Percentiles rank a stretch among this genome's conserved stretches.
These are phyloP conservation scores for Chlorella variabilis DNA, from an alignment of 163 green algal species.

Conservation along the genomic window DNA sequence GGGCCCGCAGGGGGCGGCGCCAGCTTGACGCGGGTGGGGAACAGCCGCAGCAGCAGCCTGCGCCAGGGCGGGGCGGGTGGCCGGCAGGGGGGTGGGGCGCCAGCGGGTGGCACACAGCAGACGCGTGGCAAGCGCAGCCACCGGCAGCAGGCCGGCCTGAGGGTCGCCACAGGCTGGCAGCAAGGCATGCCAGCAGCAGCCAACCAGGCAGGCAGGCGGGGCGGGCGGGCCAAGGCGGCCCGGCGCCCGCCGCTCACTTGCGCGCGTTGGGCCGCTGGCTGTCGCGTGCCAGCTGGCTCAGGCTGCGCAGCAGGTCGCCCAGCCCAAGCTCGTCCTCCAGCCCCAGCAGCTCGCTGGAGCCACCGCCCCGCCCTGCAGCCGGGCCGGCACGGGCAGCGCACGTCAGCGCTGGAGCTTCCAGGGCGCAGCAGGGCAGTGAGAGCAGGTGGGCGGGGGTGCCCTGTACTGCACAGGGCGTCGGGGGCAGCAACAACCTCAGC, in stretches of 20 bases:
- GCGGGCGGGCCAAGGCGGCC: neutral
- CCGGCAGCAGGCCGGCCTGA: neutral
- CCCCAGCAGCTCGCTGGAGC: neutral
- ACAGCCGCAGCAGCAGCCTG: constrained; percentile 49
- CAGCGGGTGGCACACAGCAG: neutral
- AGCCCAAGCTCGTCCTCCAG: constrained; percentile 34
- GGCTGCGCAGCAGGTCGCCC: constrained; percentile 17
- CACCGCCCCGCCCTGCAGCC: neutral
- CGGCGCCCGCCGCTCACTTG: constrained; percentile 9
- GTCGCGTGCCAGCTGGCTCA: constrained; percentile 27
- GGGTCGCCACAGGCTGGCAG: neutral
- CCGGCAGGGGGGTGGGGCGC: too few relatives aligned
- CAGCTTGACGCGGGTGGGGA: constrained; percentile 52
- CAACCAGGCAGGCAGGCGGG: neutral
- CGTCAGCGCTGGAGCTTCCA: too few relatives aligned
- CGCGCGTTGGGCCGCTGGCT: constrained; percentile 24
- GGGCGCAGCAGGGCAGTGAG: neutral
- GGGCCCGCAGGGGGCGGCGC: constrained; percentile 41
- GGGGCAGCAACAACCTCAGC: too few relatives aligned
- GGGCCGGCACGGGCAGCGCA: neutral
- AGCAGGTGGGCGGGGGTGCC: neutral
- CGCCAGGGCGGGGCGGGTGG: neutral
- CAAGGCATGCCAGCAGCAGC: neutral
- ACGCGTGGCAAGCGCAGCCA: too few relatives aligned
- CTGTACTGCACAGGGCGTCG: neutral